A percentile compares a stretch with the other conserved stretches of the same genome.
Conservation (phyloP, 306 rosid genomes). For the Cicer chorassanicum region DNA sequence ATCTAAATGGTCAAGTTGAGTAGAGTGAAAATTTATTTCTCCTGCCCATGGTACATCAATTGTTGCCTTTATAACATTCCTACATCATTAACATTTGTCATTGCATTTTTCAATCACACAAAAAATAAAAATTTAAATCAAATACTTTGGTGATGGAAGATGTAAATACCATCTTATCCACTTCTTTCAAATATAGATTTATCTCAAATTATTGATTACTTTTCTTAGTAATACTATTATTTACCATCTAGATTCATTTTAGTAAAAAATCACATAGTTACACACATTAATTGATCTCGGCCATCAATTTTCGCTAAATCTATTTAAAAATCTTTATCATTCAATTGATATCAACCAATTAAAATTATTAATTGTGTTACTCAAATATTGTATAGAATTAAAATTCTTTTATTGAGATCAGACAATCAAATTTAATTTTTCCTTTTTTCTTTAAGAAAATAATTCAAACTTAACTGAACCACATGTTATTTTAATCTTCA, state of each 20-base stretch:
- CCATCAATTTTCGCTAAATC: not conserved
- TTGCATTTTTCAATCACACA: not conserved
- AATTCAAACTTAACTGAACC: too few relatives aligned
- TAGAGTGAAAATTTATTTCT: slow-evolving; percentile 75
- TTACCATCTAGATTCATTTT: too few relatives aligned
- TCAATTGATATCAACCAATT: not conserved
- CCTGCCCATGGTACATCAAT: slow-evolving; percentile 86
- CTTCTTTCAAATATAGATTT: too few relatives aligned
- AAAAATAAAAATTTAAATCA: not conserved
- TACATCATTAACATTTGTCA: slow-evolving; percentile 41
- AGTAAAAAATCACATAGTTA: too few relatives aligned
- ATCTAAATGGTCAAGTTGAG: slow-evolving; percentile 91
- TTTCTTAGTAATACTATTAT: too few relatives aligned
- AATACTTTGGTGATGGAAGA: not conserved
- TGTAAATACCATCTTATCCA: too few relatives aligned
- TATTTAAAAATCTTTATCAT: not conserved
- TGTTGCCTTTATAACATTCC: slow-evolving; percentile 80
- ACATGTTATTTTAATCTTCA: too few relatives aligned
- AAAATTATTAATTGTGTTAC: not conserved
- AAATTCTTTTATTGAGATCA: not conserved
- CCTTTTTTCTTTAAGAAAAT: too few relatives aligned
- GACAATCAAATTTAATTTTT: too few relatives aligned
- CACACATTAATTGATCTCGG: not conserved
- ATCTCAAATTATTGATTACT: too few relatives aligned
- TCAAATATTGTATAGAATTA: not conserved